Base-by-base conservation (phyloP, 768 basidiomycete species). In the Mycena kentingensis region DNA sequence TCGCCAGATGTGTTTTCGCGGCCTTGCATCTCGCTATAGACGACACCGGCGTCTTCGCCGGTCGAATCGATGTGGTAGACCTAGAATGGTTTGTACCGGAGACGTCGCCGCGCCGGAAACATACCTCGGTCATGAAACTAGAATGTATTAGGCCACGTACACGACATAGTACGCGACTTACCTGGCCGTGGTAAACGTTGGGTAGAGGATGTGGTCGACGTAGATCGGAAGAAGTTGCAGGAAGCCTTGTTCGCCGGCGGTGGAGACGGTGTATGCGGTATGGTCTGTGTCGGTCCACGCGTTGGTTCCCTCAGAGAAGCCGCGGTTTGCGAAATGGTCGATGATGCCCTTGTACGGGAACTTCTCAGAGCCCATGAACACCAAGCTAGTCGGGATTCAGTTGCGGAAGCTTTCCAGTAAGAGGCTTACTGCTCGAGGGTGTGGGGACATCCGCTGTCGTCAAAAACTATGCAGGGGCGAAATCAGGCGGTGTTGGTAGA, bases 261-360 rank as follows among this genome's bases (percentile, higher is more conserved):
- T 98, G 3, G 90, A 88, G 49, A 97, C 87, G 10, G 97, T 98
- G 67, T 98, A 99, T 8, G 92, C 92, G 38, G 95, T 97, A 64
- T 97, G 87, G 64, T 93, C 92, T 37, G 82, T 94, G 64, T 90
- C 96, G 3, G 97, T 98, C 97, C 96, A 99, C 1, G 96, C 96
- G 67, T 98, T 97, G 8, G 88, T 92, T 28, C 91, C 92, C 55
- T 90, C 84, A 5, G 92, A 89, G 66, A 95, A 93, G 18, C 92
- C 92, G 49, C 94, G 83, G 67, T 98, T 98, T 3, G 97, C 97
- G 19, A 99, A 78, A 51, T 90, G 85, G 72, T 98, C 96, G 49
- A 99, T 82, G 46, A 98, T 86, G 21, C 95, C 96, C 67, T 98
- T 98, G 78, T 91, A 92, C 0, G 96, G 95, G 65, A 93, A 98